Base-by-base conservation (phyloP, 2,329 filamentous ascomycete species). In the Aureobasidium sp. region DNA sequence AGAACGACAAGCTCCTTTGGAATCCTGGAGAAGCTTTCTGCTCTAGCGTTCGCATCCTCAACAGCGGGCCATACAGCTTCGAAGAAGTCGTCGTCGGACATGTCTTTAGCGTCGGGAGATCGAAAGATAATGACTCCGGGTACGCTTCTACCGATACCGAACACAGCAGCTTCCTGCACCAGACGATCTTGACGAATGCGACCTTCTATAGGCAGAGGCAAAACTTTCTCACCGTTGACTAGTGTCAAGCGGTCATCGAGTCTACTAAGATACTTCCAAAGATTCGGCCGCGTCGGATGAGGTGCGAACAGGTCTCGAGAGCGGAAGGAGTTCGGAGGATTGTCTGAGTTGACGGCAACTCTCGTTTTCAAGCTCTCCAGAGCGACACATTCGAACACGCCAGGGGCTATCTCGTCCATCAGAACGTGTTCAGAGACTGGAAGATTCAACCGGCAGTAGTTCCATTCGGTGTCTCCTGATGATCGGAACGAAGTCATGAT, bases 401-500 rank as follows among this genome's bases (percentile, higher is more conserved):
- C 67, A 7, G 69, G 68, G 65, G 69, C 74, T 67, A 68, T 75
- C 62, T 60, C 75, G 34, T 71, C 70, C 67, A 72, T 70, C 14
- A 71, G 58, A 1, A 68, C 67, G 47, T 65, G 65, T 27, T 71
- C 66, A 14, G 68, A 63, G 5, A 69, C 67, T 11, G 68, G 67
- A 66, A 5, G 71, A 64, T 70, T 75, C 62, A 73, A 75, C 25
- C 68, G 71, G 7, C 83, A 68, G 64, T 85, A 87, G 66, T 85
- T 81, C 85, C 85, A 88, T 3, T 76, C 79, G 45, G 78, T 79
- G 68, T 87, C 85, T 1, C 73, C 78, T 3, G 69, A 68, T 0
- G 78, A 75, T 10, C 84, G 75, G 64, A 81, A 79, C 0, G 83
- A 85, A 1, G 82, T 85, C 81, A 85, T 85, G 14, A 87, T 54